These are phyloP conservation scores for Penium margaritaceum DNA, from an alignment of 139 green algal species.

Conservation along the genomic window DNA sequence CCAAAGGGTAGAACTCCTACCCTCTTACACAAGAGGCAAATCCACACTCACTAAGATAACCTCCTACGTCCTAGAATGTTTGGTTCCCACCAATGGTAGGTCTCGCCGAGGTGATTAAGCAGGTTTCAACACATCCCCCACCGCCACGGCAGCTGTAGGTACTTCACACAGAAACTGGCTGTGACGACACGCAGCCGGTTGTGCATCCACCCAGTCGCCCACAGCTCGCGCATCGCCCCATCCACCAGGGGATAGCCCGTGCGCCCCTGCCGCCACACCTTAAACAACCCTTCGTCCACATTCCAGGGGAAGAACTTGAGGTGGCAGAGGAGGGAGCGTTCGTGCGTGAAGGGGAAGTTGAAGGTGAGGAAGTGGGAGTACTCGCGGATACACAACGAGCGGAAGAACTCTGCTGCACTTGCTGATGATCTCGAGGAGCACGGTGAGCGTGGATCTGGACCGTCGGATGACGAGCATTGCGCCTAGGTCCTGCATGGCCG, in stretches of 20 bases:
- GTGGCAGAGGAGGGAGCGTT: conserved; percentile 80
- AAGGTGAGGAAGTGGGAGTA: conserved; percentile 85
- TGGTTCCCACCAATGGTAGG: too few species aligned
- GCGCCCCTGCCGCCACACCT: conserved; percentile 67
- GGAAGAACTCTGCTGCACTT: conserved; percentile 58
- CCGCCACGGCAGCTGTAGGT: conserved; percentile 85
- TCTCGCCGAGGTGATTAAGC: too few species aligned
- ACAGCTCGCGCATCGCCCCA: conserved; percentile 82
- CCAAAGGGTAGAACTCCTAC: too few species aligned
- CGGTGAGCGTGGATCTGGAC: conserved; percentile 49
- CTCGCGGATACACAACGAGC: conserved; percentile 79
- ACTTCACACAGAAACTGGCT: conserved; percentile 75
- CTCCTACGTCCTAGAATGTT: too few species aligned
- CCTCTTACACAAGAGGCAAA: too few species aligned
- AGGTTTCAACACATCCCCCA: too few species aligned
- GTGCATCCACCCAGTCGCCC: conserved; percentile 74
- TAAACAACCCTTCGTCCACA: conserved; percentile 64
- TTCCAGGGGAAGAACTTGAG: conserved; percentile 74
- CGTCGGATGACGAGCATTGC: conserved; percentile 61
- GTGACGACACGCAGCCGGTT: conserved; percentile 72
- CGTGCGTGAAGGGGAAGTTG: conserved; percentile 91
- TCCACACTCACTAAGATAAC: too few species aligned
- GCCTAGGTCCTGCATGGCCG: conserved; percentile 63
- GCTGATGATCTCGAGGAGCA: conserved; percentile 56
- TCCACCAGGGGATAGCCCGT: conserved; percentile 82